Conservation (phyloP, 169 alveolate genomes). For the Theileria sp. region DNA sequence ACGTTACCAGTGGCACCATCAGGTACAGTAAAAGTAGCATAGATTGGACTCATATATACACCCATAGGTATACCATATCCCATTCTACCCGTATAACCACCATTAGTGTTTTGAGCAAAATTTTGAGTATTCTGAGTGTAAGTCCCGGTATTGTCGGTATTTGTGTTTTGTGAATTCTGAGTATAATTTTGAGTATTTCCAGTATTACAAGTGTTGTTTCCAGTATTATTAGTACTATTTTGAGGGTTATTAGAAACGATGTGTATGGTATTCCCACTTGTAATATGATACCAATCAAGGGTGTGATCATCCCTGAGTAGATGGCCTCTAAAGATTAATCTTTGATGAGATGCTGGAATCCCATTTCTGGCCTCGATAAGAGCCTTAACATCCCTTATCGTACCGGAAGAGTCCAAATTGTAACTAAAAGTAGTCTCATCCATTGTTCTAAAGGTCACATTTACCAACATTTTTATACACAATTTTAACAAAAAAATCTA, state of each 20-base stretch:
- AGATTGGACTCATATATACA: conserved; percentile 22
- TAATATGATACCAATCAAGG: conserved; percentile 23
- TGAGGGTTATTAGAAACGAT: conserved; percentile 21
- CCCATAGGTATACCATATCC: conserved; percentile 11
- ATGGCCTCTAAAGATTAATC: conserved; percentile 59
- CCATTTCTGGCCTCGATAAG: conserved; percentile 35
- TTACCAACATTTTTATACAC: neutral
- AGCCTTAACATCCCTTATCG: conserved; percentile 33
- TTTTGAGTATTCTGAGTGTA: too few species aligned
- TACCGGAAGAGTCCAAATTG: conserved; percentile 2
- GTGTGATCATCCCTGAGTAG: conserved; percentile 42
- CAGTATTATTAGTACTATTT: neutral
- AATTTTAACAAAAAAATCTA: too few species aligned
- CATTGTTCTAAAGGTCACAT: conserved; percentile 30
- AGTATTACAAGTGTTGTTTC: neutral
- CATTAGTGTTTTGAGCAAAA: neutral
- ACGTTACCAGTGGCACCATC: neutral
- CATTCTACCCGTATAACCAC: neutral
- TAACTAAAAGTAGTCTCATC: conserved; percentile 15
- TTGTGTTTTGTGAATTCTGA: neutral
- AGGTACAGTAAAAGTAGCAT: conserved; percentile 2
- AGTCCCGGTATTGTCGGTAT: neutral
- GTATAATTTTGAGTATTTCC: neutral
- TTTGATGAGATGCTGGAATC: conserved; percentile 29
- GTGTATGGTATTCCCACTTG: conserved; percentile 42